Evolutionary conservation across 2,329 filamentous ascomycete genomes (phyloP), one percentile per base, ranked within the genome.

Genomic region (Neonectria punicea): DNA sequence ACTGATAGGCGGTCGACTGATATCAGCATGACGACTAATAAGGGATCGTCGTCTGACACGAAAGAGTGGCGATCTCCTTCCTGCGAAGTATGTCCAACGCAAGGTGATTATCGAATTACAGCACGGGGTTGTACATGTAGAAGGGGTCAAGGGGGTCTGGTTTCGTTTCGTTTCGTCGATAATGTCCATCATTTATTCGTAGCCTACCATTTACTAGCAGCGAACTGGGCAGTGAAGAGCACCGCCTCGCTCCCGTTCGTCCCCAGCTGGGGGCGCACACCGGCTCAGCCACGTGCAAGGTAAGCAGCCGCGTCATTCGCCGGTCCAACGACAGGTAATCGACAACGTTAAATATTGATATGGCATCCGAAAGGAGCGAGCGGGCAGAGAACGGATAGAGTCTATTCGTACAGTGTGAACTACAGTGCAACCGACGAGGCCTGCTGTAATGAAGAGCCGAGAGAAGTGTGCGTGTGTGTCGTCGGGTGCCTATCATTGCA

Each of bases 21-120:
- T 41, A 61, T 46, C 47, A 58, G 36, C 20, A 39, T 58, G 47
- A 53, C 39, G 54, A 53, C 54, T n/a, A 3, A 34, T n/a, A 3
- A 34, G 32, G n/a, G 39, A 43, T 43, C 30, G 49, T 51, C 28
- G 49, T 34, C 49, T 34, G 49, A 51, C 49, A n/a, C 49, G n/a
- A 51, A 51, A 34, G 7, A 34, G 9, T n/a, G 49, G 20, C 28
- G 30, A 51, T 34, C 49, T 51, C n/a, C n/a, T 22, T 34, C n/a
- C 30, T 36, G 25, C 25, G 25, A 25, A 25, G 25, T 25, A 25
- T 25, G 25, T 25, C 5, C 25, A 25, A 20, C 30, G 16, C 49
- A 30, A 51, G 49, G 30, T 47, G 9, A 30, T 30, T 30, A 7
- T 39, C 36, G 36, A n/a, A 16, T 36, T 36, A 36, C 36, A 39